Conservation (phyloP, 352 stramenopile species). For the Pythium coloratum region DNA sequence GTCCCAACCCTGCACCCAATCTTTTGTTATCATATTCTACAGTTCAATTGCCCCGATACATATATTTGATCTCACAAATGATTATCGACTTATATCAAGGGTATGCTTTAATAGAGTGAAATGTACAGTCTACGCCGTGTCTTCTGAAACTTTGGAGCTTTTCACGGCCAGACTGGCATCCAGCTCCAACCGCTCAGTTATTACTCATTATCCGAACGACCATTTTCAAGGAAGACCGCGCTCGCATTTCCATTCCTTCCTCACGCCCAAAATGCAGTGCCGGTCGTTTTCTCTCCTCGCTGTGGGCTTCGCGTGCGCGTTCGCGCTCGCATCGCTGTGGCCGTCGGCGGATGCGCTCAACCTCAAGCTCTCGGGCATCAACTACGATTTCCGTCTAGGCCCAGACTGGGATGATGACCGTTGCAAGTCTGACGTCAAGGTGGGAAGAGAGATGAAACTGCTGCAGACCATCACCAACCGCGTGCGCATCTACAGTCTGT, state of each 20-base stretch:
- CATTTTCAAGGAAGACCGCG: background rate
- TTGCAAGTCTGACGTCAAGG: conserved; percentile 59
- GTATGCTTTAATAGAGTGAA: too few species aligned
- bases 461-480: conserved; percentile 61
- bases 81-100: too few species aligned
- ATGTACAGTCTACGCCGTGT: too few species aligned
- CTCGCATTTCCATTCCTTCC: background rate
- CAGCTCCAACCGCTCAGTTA: background rate
- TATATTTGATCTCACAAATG: too few species aligned
- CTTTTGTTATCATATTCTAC: too few species aligned
- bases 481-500: conserved; percentile 79
- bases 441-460: conserved; percentile 59
- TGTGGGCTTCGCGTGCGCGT: conserved; percentile 9
- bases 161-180: background rate
- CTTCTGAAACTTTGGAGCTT: background rate
- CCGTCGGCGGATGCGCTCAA: conserved; percentile 49
- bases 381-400: conserved; percentile 81
- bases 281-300: background rate
- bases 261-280: conserved; percentile 6
- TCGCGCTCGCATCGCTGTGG: conserved; percentile 31
- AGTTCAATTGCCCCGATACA: too few species aligned
- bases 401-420: conserved; percentile 72
- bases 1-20: too few species aligned
- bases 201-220: background rate
- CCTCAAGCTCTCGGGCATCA: conserved; percentile 77